Conservation (phyloP, 2,329 filamentous ascomycete species). For the Curvularia sp. region DNA sequence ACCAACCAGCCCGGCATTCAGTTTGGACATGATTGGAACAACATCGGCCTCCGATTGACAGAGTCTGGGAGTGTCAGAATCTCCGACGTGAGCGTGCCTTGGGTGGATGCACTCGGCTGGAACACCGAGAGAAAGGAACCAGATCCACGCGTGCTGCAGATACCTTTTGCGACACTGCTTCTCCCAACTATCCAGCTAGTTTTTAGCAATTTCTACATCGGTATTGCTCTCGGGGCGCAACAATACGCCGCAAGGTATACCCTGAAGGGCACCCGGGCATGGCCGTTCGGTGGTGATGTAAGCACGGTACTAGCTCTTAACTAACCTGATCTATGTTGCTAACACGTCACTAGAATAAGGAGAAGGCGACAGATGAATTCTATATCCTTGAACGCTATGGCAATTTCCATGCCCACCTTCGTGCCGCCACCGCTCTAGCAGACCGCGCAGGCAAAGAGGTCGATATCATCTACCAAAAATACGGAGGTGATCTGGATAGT, state of each 20-base stretch:
- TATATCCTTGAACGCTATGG: constrained; percentile 71
- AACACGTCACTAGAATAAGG: constrained; percentile 55
- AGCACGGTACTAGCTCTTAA: not conserved
- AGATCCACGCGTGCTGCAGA: constrained; percentile 57
- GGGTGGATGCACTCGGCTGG: constrained; percentile 70
- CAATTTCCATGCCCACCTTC: constrained; percentile 67
- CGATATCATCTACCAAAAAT: constrained; percentile 55
- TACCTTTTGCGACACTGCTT: constrained; percentile 64
- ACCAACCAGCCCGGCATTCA: constrained; percentile 65
- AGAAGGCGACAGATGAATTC: constrained; percentile 66
- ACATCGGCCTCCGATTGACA: constrained; percentile 67
- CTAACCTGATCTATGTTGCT: not conserved
- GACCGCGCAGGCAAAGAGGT: constrained; percentile 63
- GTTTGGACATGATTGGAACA: constrained; percentile 69
- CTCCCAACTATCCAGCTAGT: constrained; percentile 70
- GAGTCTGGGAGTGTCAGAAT: constrained; percentile 70
- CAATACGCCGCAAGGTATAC: constrained; percentile 65
- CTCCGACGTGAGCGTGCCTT: constrained; percentile 62
- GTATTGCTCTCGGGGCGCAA: constrained; percentile 66
- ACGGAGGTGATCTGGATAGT: constrained; percentile 41
- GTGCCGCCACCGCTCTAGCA: constrained; percentile 65
- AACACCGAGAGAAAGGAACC: constrained; percentile 59
- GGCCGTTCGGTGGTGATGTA: constrained; percentile 67
- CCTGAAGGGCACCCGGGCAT: constrained; percentile 62
- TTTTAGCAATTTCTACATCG: constrained; percentile 71